These are phyloP conservation scores for Diutina siamensis DNA, from an alignment of 1,139 yeast species.

Conservation along the genomic window DNA sequence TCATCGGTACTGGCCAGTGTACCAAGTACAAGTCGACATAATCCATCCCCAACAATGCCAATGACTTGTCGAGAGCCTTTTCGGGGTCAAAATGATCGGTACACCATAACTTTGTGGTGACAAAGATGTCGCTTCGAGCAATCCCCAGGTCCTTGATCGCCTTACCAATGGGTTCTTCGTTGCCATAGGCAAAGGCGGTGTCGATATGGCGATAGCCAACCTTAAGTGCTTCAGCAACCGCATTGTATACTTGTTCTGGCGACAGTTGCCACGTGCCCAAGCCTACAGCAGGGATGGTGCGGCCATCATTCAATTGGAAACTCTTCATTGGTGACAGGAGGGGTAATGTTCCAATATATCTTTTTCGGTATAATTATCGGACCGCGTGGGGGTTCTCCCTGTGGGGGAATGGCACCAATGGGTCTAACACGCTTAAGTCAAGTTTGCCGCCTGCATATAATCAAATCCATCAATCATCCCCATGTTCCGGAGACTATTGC, in stretches of 20 bases:
- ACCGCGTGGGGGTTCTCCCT: too few relatives aligned
- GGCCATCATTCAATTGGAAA: conserved; percentile 45
- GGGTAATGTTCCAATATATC: too few relatives aligned
- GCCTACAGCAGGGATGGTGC: conserved; percentile 55
- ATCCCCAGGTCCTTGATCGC: conserved; percentile 56
- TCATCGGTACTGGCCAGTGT: conserved; percentile 58
- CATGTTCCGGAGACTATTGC: neutral
- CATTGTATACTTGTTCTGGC: conserved; percentile 44
- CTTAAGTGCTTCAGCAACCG: conserved; percentile 53
- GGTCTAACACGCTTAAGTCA: too few relatives aligned
- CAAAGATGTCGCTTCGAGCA: conserved; percentile 57
- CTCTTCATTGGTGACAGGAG: neutral
- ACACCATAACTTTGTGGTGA: conserved; percentile 77
- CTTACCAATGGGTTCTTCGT: conserved; percentile 57
- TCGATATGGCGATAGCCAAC: conserved; percentile 74
- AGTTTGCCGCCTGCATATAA: too few relatives aligned
- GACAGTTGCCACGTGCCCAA: conserved; percentile 73
- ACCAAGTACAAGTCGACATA: conserved; percentile 75
- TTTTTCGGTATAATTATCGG: conserved; percentile 1
- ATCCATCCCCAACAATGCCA: conserved; percentile 58
- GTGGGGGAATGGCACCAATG: too few relatives aligned
- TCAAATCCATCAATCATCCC: too few relatives aligned
- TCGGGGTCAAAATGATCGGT: conserved; percentile 51
- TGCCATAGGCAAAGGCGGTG: conserved; percentile 58
- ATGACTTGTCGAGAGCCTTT: conserved; percentile 47